Percentiles rank a stretch among this genome's conserved stretches.
Evolutionary conservation across 2,329 filamentous ascomycete genomes (phyloP).

Genomic region (Emergomyces orientalis): DNA sequence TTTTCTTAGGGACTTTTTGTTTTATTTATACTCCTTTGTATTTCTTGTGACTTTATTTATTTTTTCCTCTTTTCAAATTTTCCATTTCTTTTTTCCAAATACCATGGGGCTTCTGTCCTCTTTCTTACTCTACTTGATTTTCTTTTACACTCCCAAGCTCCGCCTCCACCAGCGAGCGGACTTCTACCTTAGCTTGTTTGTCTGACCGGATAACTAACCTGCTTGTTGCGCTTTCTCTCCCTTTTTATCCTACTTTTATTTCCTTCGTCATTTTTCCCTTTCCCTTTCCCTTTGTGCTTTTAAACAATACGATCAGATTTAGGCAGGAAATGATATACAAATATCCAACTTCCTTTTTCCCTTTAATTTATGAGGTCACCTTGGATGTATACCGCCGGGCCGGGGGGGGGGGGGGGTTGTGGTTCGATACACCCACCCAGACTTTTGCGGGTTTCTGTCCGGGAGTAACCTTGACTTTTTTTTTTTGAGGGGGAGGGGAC

Average conservation of each 20-base stretch:
- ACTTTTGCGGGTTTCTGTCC: no score
- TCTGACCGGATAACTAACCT: neutral
- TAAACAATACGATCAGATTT: slow-evolving; percentile 4
- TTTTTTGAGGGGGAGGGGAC: no score
- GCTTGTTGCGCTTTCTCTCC: neutral
- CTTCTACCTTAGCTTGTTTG: neutral
- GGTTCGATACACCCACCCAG: neutral
- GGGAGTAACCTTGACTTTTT: no score
- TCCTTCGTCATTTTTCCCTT: neutral
- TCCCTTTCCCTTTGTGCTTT: neutral
- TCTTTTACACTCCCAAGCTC: neutral
- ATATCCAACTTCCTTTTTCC: neutral
- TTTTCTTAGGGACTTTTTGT: slow-evolving; percentile 1
- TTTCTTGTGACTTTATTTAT: slow-evolving; percentile 5
- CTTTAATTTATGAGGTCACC: neutral
- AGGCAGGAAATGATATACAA: slow-evolving; percentile 3
- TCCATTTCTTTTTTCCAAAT: slow-evolving; percentile 7
- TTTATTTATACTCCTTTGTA: neutral
- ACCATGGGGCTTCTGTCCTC: slow-evolving; percentile 7
- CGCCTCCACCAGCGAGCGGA: neutral
- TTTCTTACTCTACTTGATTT: neutral
- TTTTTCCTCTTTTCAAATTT: neutral
- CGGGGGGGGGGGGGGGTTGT: neutral
- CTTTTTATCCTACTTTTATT: neutral
- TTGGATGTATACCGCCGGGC: neutral